phyloP scores from a whole-genome alignment of 176 grass and related monocot species.

The Carex pumila region DNA sequence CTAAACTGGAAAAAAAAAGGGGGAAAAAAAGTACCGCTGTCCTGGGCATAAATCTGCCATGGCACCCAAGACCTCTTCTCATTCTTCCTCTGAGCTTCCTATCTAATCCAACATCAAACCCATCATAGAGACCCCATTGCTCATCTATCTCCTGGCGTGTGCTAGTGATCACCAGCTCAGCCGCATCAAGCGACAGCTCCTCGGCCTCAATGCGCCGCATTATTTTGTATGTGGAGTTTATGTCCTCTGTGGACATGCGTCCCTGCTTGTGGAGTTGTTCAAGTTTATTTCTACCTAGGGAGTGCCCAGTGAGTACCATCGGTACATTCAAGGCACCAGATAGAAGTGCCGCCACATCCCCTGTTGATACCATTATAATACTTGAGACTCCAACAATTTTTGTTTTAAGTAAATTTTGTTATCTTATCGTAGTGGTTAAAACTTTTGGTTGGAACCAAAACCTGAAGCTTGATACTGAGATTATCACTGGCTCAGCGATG shows the following conservation, averaged over 20 bases:
- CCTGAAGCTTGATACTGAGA: not conserved
- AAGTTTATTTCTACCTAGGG: conserved; percentile 89
- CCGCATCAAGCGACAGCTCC: conserved; percentile 72
- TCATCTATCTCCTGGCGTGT: conserved; percentile 96
- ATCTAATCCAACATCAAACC: conserved; percentile 82
- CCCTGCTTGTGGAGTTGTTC: conserved; percentile 92
- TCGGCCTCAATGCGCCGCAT: conserved; percentile 94
- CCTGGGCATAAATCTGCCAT: conserved; percentile 88
- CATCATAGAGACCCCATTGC: conserved; percentile 96
- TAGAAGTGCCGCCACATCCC: conserved; percentile 75
- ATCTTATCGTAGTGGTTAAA: not conserved
- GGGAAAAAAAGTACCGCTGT: conserved; percentile 45
- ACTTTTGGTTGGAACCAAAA: not conserved
- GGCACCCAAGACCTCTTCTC: conserved; percentile 43
- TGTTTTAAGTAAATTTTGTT: not conserved
- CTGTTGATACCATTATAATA: conserved; percentile 3
- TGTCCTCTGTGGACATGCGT: conserved; percentile 68
- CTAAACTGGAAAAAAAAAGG: not conserved
- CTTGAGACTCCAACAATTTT: not conserved
- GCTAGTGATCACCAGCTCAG: conserved; percentile 95
- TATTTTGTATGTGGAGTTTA: conserved; percentile 88
- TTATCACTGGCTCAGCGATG: not conserved
- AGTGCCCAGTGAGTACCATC: conserved; percentile 98
- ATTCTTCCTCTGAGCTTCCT: conserved; percentile 61
- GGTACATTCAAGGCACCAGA: conserved; percentile 82